Evolutionary conservation across 2,329 filamentous ascomycete genomes (phyloP), one percentile per base, ranked within the genome.

Genomic region (Blastomyces gilchristii): DNA sequence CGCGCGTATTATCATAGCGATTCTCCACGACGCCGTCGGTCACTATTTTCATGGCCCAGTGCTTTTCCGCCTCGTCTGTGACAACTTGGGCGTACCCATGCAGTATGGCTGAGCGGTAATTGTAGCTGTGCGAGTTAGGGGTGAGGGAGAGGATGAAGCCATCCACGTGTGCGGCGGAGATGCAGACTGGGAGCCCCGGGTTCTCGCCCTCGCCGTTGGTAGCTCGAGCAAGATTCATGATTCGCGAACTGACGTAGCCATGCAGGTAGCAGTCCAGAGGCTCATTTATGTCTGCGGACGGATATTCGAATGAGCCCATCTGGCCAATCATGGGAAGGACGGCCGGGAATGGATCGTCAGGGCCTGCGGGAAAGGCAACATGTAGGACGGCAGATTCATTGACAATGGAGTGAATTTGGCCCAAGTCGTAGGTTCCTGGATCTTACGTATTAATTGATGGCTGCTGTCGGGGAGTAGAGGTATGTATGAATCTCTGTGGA

Each of bases 271-370:
- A 82, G 63, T 91, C 87, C 5, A 91, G 79, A 0, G 87, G 85
- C 67, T 91, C 86, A 60, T 82, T 80, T 22, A 68, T 74, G 61
- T 81, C 79, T 18, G 84, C 80, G 62, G 82, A 86, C 5, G 87
- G 87, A 64, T 78, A 77, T 9, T 80, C 80, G 72, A 87, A 94
- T 31, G 86, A 89, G 14, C 85, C 89, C 82, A 94, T 88, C 69
- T 89, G 86, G 60, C 89, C 90, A 69, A 95, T 89, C 90, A 95
- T 93, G 65, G 91, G 91, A 1, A 96, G 81, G 62, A 87, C 86
- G 60, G 85, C 83, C 3, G 90, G 90, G 71, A 92, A 94, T 0
- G 88, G 86, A 61, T 85, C 83, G 54, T 80, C 76, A 0, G 81
- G 76, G 4, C 79, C 78, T 1, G 83, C 79, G 60, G 82, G 84